These are phyloP conservation scores for Przewalskia tangutica DNA, from an alignment of 257 asterid species.

Conservation along the genomic window DNA sequence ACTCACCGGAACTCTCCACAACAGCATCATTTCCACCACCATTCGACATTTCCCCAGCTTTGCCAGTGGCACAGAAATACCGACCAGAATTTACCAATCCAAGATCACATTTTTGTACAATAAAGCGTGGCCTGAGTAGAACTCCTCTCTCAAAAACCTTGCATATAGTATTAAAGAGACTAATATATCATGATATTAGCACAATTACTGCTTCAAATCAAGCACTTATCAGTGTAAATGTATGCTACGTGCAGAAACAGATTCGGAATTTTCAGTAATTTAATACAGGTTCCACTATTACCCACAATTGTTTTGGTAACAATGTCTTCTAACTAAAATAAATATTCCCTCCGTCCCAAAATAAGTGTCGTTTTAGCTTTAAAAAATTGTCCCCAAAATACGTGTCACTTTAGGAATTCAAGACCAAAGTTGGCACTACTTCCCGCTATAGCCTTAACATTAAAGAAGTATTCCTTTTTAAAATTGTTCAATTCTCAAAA, in stretches of 20 bases:
- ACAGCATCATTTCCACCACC: slow-evolving; percentile 13
- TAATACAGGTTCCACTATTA: background rate
- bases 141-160: slow-evolving; percentile 26
- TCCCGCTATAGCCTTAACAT: no score
- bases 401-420: no score
- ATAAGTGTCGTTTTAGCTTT: no score
- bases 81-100: slow-evolving; percentile 42
- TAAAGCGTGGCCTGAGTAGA: slow-evolving; percentile 10
- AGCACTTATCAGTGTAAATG: background rate
- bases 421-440: no score
- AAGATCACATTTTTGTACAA: slow-evolving; percentile 14
- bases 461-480: no score
- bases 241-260: background rate
- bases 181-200: slow-evolving; percentile 11
- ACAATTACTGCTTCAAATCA: background rate
- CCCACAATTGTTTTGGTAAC: background rate
- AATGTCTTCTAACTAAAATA: background rate
- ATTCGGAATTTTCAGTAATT: background rate
- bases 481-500: no score
- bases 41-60: slow-evolving; percentile 20
- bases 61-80: slow-evolving; percentile 20
- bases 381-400: no score
- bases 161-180: slow-evolving; percentile 23
- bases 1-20: slow-evolving; percentile 28
- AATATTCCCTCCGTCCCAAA: no score